Evolutionary conservation across 2,329 filamentous ascomycete species (phyloP).

Genomic region (Zymoseptoria ardabiliae): DNA sequence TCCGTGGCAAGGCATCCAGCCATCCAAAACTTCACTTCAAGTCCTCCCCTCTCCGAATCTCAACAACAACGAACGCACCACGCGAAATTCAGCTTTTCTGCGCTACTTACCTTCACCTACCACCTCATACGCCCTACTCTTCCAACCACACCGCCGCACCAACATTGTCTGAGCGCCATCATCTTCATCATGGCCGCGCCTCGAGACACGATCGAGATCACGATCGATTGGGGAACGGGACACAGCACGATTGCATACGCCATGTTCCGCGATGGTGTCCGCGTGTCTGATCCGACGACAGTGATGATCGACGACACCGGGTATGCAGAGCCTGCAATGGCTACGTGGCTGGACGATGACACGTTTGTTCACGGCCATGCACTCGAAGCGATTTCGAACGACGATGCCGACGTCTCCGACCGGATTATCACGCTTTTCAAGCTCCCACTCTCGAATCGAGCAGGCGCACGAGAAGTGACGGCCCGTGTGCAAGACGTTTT

Average conservation of each 20-base stretch:
- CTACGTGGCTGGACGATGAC: constrained; percentile 1
- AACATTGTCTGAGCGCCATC: neutral
- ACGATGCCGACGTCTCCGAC: neutral
- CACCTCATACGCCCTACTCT: neutral
- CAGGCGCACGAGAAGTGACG: neutral
- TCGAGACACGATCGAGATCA: neutral
- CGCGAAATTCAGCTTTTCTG: neutral
- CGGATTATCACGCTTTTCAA: constrained; percentile 8
- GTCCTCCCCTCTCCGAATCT: neutral
- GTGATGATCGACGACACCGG: constrained; percentile 1
- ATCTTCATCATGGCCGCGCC: neutral
- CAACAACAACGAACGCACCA: neutral
- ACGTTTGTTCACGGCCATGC: constrained; percentile 7
- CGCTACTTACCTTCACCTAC: neutral
- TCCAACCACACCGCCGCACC: neutral
- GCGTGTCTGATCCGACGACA: neutral
- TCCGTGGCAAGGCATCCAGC: neutral
- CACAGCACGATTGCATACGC: constrained; percentile 1
- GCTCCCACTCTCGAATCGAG: neutral
- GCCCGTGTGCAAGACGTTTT: neutral
- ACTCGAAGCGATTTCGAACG: constrained; percentile 1
- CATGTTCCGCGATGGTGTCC: neutral
- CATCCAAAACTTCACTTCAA: neutral
- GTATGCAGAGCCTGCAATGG: constrained; percentile 6
- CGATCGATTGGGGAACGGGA: constrained; percentile 5